Conservation (phyloP, 2,329 filamentous ascomycete species). For the Pseudonectria foliicola region DNA sequence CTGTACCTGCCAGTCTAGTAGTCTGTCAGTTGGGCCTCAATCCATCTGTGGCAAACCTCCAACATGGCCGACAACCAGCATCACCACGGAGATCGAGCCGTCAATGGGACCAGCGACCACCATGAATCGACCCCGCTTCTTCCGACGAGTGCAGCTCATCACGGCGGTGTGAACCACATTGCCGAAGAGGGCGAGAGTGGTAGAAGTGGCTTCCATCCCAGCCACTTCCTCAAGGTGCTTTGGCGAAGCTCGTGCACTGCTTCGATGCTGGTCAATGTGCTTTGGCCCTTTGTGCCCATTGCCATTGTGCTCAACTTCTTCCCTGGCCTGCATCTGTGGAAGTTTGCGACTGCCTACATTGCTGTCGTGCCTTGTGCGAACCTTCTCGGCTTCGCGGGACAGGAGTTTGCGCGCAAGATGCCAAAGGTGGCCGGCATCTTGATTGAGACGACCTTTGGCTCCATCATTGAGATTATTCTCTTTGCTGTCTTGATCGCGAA, state of each 20-base stretch:
- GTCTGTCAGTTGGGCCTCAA: too few species aligned
- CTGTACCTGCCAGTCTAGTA: too few species aligned
- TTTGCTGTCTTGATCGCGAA: slow-evolving; percentile 55
- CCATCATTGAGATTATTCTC: slow-evolving; percentile 60
- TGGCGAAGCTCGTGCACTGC: slow-evolving; percentile 37
- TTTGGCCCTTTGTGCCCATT: slow-evolving; percentile 42
- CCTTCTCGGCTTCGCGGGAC: slow-evolving; percentile 38
- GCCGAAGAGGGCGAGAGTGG: slow-evolving; percentile 38
- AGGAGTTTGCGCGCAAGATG: slow-evolving; percentile 58
- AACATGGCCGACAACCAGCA: too few species aligned
- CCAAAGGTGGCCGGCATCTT: slow-evolving; percentile 54
- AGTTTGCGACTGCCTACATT: slow-evolving; percentile 40
- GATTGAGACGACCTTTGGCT: slow-evolving; percentile 47
- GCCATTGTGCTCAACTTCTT: slow-evolving; percentile 35
- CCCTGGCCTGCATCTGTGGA: slow-evolving; percentile 30
- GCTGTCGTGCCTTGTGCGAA: slow-evolving; percentile 44
- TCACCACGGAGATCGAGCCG: background rate
- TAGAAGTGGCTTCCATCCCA: slow-evolving; percentile 34
- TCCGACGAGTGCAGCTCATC: slow-evolving; percentile 12
- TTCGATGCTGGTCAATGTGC: slow-evolving; percentile 38
- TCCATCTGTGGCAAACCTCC: too few species aligned
- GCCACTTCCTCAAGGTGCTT: slow-evolving; percentile 35
- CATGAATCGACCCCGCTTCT: slow-evolving; percentile 24
- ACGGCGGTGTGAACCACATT: slow-evolving; percentile 6
- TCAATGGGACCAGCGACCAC: background rate